Evolutionary conservation across 768 basidiomycete species (phyloP), one percentile per base, ranked within the genome.

Genomic region (Epithele typhae): DNA sequence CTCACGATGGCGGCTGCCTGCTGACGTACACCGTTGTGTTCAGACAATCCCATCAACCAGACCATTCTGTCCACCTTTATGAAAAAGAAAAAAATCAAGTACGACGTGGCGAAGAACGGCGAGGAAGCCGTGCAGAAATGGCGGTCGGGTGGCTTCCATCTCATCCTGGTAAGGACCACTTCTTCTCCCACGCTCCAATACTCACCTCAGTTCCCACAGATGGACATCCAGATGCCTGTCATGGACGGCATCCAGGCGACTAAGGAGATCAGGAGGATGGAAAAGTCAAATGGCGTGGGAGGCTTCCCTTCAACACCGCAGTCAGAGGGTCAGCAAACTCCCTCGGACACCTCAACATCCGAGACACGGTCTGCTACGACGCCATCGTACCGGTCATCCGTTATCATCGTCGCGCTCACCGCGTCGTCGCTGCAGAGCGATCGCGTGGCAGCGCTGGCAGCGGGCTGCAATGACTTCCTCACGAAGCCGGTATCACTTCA

Each of bases 161-260:
- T 99, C 40, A 97, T 99, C 45, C 68, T 99, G 67, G 95, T 96
- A 52, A 55, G 89, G 72, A 10, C 17, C 24, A 10, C 11, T 42
- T n/a, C 33, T 38, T 30, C 36, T 43, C 35, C 25, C 6, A 14
- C 19, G 14, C 30, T 19, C 23, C 25, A 17, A 8, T 27, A 14
- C 43, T 55, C 10, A 55, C 36, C 18, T 0, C 17, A 4, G 15
- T 5, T 33, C 40, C 37, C 27, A 3, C 55, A 97, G 95, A 99
- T 99, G 96, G 96, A 99, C 70, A 98, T 99, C 44, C 95, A 98
- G 68, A 93, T 99, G 81, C 96, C 96, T 8, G 84, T 98, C 56
- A 98, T 96, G 89, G 92, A 95, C 66, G 96, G 96, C 25, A 96
- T 98, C 40, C 82, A 91, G 62, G 96, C 96, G 6, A 99, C 96